A percentile compares a stretch with the other conserved stretches of the same genome.
Conservation (phyloP, 2,329 filamentous ascomycete species). For the Diaporthe destruens region DNA sequence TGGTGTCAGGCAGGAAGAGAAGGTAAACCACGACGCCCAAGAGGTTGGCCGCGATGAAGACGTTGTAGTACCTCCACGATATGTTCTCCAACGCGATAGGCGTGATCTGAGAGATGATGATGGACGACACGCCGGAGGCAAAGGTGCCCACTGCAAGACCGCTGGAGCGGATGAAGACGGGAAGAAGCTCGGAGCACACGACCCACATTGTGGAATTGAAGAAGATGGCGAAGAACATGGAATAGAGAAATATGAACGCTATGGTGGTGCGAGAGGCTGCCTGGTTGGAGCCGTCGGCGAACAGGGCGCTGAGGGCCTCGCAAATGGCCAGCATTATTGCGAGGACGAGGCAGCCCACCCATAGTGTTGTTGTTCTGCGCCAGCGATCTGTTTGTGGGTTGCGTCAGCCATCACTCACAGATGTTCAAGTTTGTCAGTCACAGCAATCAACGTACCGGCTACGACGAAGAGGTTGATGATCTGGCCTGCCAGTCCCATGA, state of each 20-base stretch:
- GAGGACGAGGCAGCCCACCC: conserved; percentile 43
- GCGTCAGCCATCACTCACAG: background rate
- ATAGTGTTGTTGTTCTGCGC: conserved; percentile 26
- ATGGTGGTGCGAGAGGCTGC: conserved; percentile 46
- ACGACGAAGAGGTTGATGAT: conserved; percentile 48
- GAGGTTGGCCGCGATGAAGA: conserved; percentile 51
- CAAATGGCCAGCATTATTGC: conserved; percentile 42
- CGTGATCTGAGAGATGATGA: conserved; percentile 49
- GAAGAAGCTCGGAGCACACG: conserved; percentile 55
- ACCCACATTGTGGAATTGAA: conserved; percentile 52
- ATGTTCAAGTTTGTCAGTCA: background rate
- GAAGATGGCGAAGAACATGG: conserved; percentile 49
- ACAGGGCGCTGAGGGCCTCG: conserved; percentile 45
- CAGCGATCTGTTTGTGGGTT: conserved; percentile 4
- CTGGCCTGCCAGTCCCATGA: conserved; percentile 50
- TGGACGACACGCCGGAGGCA: conserved; percentile 48
- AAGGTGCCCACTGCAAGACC: conserved; percentile 65
- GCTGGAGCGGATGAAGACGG: conserved; percentile 68
- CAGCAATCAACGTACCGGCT: background rate
- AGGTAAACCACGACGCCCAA: conserved; percentile 49
- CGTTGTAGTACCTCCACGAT: conserved; percentile 50
- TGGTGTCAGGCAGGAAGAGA: conserved; percentile 53
- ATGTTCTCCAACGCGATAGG: conserved; percentile 48
- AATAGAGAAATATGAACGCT: conserved; percentile 51
- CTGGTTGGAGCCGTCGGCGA: conserved; percentile 41